Percentiles rank a stretch among this genome's conserved stretches.
phyloP scores from a whole-genome alignment of 192 early-diverging fungal species.

The Entomortierella chlamydospora region DNA sequence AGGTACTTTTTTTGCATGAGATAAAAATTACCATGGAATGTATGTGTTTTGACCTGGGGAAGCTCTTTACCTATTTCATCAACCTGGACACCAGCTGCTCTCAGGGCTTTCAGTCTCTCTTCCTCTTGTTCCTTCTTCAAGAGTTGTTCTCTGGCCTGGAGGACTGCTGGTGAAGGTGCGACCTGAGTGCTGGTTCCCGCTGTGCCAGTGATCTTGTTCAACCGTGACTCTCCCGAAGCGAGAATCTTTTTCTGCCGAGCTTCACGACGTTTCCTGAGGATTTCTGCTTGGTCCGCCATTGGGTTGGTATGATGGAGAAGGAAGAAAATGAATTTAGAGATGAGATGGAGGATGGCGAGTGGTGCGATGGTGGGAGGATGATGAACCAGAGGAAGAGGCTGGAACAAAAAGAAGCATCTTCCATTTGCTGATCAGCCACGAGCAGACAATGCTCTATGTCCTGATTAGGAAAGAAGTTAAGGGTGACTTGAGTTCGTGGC shows the following conservation, averaged over 20 bases:
- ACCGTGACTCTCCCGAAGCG: constrained; percentile 45
- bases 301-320: not conserved
- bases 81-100: constrained; percentile 4
- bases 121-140: constrained; percentile 45
- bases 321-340: not conserved
- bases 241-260: constrained; percentile 56
- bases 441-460: not conserved
- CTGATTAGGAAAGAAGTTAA: not conserved
- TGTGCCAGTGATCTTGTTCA: constrained; percentile 54
- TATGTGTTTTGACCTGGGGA: too few relatives aligned
- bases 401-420: not conserved
- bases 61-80: not conserved
- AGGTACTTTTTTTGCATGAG: not conserved
- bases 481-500: constrained; percentile 1
- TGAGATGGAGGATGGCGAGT: not conserved
- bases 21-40: not conserved
- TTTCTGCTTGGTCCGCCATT: constrained; percentile 52
- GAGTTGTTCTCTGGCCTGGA: constrained; percentile 39
- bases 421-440: not conserved
- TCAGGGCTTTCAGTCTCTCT: constrained; percentile 16
- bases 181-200: constrained; percentile 42
- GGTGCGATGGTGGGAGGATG: not conserved
- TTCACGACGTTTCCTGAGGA: constrained; percentile 49
- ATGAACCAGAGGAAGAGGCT: constrained; percentile 3
- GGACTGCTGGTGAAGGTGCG: constrained; percentile 42